Percentiles rank a stretch among this genome's conserved stretches.
These are phyloP conservation scores for Penicillium aurantiogriseum DNA, from an alignment of 2,329 filamentous ascomycete species.

Conservation along the genomic window DNA sequence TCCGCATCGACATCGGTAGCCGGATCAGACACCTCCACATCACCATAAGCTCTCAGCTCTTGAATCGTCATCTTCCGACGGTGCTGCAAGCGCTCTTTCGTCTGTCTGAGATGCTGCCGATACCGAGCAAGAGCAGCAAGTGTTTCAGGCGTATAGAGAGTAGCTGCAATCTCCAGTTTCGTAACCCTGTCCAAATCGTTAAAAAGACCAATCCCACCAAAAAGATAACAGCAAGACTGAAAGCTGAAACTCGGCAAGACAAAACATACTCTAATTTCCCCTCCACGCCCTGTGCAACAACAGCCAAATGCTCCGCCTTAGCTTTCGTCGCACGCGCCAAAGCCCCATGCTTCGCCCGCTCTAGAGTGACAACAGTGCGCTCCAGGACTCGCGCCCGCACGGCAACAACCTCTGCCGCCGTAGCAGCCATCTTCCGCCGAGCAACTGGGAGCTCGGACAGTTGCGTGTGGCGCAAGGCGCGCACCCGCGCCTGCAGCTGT, in stretches of 20 bases:
- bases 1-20: constrained; percentile 4
- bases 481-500: constrained; percentile 30
- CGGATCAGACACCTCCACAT: constrained; percentile 21
- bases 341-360: constrained; percentile 41
- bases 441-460: constrained; percentile 34
- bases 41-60: constrained; percentile 38
- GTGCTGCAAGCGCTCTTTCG: constrained; percentile 31
- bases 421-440: constrained; percentile 35
- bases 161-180: constrained; percentile 37
- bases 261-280: constrained; percentile 38
- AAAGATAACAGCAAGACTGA: not conserved
- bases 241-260: not conserved
- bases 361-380: constrained; percentile 40
- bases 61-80: constrained; percentile 29
- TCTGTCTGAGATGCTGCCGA: constrained; percentile 33
- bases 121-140: constrained; percentile 35
- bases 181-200: constrained; percentile 31
- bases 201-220: not conserved
- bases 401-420: constrained; percentile 36
- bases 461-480: constrained; percentile 30
- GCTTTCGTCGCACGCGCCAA: constrained; percentile 37
- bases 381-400: constrained; percentile 36
- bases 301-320: constrained; percentile 41
- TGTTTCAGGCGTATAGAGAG: constrained; percentile 41
- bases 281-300: constrained; percentile 39